Evolutionary conservation across 768 basidiomycete species (phyloP).

Genomic region (Cystofilobasidium bisporidii): DNA sequence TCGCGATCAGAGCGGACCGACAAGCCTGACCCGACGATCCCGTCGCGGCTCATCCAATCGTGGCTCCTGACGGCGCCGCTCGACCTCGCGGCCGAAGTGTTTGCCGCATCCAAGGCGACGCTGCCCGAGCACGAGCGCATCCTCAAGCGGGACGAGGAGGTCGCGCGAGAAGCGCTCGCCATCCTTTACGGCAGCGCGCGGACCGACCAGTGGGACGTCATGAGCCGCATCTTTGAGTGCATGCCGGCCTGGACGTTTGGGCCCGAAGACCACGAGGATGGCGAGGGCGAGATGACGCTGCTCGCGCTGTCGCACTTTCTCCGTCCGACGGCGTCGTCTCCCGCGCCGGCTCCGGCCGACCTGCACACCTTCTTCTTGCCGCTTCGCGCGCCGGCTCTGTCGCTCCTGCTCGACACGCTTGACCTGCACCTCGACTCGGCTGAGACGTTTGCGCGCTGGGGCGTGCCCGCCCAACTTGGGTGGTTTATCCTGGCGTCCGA

Average conservation of each 20-base stretch:
- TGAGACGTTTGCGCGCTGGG: conserved; percentile 83
- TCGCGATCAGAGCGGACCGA: conserved; percentile 74
- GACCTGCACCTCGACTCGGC: conserved; percentile 91
- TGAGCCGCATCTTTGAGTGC: conserved; percentile 92
- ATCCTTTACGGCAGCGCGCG: conserved; percentile 74
- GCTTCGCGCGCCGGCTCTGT: conserved; percentile 62
- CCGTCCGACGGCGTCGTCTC: conserved; percentile 58
- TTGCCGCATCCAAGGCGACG: conserved; percentile 87
- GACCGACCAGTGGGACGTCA: conserved; percentile 60
- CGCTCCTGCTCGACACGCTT: conserved; percentile 74
- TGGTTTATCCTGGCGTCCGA: conserved; percentile 78
- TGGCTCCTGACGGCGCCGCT: conserved; percentile 47
- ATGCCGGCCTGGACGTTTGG: conserved; percentile 73
- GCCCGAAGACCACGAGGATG: conserved; percentile 52
- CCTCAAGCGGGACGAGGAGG: conserved; percentile 69
- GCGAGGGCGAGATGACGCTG: conserved; percentile 72
- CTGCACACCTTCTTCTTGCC: conserved; percentile 73
- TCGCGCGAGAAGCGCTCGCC: conserved; percentile 75
- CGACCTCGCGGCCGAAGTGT: conserved; percentile 60
- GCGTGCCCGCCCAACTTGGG: conserved; percentile 66
- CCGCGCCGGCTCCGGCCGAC: conserved; percentile 53
- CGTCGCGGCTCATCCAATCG: conserved; percentile 43
- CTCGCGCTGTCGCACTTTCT: conserved; percentile 70
- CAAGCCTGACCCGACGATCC: conserved; percentile 56
- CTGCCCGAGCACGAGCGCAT: conserved; percentile 60